Percentiles rank a stretch among this genome's conserved stretches.
These are phyloP conservation scores for Filobasidium wieringae DNA, from an alignment of 768 basidiomycete genomes.

Conservation along the genomic window DNA sequence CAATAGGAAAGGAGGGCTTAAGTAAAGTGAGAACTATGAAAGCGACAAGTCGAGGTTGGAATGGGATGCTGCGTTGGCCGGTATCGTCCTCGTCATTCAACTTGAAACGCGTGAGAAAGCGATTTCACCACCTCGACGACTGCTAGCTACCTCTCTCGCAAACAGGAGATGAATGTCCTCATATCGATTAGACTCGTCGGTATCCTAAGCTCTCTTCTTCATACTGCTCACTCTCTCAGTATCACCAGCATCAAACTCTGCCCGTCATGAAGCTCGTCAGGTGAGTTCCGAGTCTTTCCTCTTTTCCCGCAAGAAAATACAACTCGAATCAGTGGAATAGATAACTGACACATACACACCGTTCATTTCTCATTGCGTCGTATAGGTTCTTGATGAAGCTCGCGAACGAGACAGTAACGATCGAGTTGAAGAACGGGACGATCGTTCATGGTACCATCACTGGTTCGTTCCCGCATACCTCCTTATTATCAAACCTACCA, in stretches of 20 bases:
- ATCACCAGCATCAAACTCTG: constrained; percentile 6
- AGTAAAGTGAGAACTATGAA: neutral
- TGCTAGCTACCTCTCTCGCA: too few relatives aligned
- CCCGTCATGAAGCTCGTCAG: constrained; percentile 71
- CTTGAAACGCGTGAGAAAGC: too few relatives aligned
- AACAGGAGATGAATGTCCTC: too few relatives aligned
- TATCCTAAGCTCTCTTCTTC: too few relatives aligned
- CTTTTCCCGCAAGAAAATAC: neutral
- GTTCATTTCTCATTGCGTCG: neutral
- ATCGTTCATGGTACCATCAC: constrained; percentile 93
- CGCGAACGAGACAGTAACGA: constrained; percentile 96
- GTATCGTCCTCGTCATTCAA: neutral
- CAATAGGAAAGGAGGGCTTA: neutral
- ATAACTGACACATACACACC: neutral
- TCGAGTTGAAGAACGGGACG: constrained; percentile 96
- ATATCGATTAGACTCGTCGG: too few relatives aligned
- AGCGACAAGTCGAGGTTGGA: neutral
- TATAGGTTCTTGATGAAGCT: constrained; percentile 95
- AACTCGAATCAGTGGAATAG: neutral
- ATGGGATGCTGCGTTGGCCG: neutral
- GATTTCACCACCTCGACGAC: too few relatives aligned
- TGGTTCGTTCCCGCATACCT: constrained; percentile 57
- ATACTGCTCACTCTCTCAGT: too few relatives aligned
- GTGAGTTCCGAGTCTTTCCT: constrained; percentile 39
- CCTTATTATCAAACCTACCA: too few relatives aligned